Base-by-base conservation (phyloP, 2,329 filamentous ascomycete genomes). In the Bipolaris bicolor region DNA sequence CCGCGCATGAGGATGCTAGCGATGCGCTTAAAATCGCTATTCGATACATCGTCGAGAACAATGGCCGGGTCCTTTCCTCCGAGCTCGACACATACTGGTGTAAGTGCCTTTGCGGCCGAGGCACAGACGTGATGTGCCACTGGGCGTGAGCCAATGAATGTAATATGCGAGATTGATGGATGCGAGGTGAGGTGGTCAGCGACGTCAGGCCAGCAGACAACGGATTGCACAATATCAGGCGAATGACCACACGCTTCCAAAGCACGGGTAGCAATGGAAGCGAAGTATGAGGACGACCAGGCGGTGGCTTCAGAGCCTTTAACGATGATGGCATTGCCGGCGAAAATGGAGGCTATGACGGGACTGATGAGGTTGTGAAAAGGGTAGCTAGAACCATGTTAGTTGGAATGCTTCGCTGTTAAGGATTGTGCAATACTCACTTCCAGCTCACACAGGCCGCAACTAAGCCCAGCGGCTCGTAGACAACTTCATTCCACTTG, bases 361-460 rank as follows among this genome's bases (percentile, higher is more conserved):
- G 94, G 95, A 0, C 91, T 92, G 45, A 98, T 86, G 62, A 98
- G 83, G 78, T 99, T 99, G 80, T 99, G 95, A 77, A 98, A 96
- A 43, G 79, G 79, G 67, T 81, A 80, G 64, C 79, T 80, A 36
- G 3, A 43, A 11, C 7, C 29, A 26, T 29, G 52, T 64, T 39
- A 62, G 58, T 37, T 44, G n/a, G 58, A n/a, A 16, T 43, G 58
- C 39, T 15, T 24, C 10, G 15, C 29, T 3, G 20, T 37, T 26
- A 4, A 11, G 20, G 41, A 22, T 33, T n/a, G 9, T 15, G 15
- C 18, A 10, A 31, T 5, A 74, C 77, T 66, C 92, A 98, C 80
- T 99, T 99, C 95, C 95, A 99, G 73, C 90, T 95, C 41, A 99
- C 92, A 50, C 94, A 89, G 16, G 95, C 94, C 10, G 92, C 89